phyloP scores from a whole-genome alignment of 306 rosid genomes.

The Ammopiptanthus mongolicus region DNA sequence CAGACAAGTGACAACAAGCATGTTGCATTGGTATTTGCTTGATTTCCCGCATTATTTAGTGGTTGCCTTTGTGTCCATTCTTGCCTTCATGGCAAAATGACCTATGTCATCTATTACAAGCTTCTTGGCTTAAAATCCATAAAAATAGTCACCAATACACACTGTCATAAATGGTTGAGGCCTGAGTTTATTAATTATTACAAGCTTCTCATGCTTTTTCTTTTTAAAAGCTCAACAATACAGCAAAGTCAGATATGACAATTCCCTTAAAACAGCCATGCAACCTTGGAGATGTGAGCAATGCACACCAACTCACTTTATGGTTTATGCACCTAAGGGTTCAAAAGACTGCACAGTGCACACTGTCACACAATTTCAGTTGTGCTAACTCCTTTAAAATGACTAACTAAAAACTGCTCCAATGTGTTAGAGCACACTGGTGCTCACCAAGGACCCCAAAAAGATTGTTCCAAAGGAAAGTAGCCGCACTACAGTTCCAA shows the following conservation, averaged over 20 bases:
- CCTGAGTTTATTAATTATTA: no score
- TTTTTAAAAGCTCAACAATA: neutral
- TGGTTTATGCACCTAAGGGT: neutral
- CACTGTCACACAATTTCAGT: neutral
- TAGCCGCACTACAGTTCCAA: no score
- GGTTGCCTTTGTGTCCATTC: neutral
- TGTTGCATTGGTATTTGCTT: neutral
- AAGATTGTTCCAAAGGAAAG: no score
- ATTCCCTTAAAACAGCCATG: neutral
- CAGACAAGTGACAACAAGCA: neutral
- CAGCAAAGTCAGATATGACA: neutral
- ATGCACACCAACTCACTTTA: neutral
- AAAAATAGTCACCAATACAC: neutral
- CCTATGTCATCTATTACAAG: neutral
- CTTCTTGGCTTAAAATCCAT: neutral
- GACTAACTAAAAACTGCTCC: no score
- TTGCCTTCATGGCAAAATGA: neutral
- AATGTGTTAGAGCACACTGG: no score
- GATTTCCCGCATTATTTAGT: neutral
- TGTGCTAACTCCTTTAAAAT: neutral
- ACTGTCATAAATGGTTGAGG: neutral
- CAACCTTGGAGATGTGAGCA: neutral
- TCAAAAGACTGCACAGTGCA: neutral
- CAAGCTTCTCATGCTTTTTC: neutral
- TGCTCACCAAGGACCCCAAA: no score